A percentile compares a stretch with the other conserved stretches of the same genome.
These are phyloP conservation scores for Epichloe bromicola DNA, from an alignment of 2,329 filamentous ascomycete genomes.

Conservation along the genomic window DNA sequence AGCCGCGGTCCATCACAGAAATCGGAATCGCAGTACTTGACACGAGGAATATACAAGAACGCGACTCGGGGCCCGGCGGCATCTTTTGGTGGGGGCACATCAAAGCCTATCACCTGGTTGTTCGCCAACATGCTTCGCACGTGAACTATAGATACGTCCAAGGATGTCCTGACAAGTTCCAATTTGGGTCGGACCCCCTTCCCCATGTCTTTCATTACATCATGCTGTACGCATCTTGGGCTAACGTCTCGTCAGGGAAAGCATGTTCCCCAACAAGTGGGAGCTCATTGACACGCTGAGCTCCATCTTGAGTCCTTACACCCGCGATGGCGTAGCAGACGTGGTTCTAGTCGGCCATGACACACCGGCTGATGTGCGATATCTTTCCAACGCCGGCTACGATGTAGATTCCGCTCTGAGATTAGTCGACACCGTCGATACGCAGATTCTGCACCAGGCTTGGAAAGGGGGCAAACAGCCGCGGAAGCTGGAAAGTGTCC, in stretches of 20 bases:
- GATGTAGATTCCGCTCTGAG: conserved; percentile 37
- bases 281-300: conserved; percentile 24
- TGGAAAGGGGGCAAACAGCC: conserved; percentile 40
- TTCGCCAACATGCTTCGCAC: conserved; percentile 53
- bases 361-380: conserved; percentile 51
- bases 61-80: conserved; percentile 49
- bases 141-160: conserved; percentile 55
- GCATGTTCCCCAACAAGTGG: conserved; percentile 24
- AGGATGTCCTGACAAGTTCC: conserved; percentile 62
- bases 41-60: conserved; percentile 38
- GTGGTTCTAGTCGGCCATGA: conserved; percentile 75
- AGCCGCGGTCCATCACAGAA: conserved; percentile 61
- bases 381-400: conserved; percentile 53
- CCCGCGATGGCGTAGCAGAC: conserved; percentile 24
- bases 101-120: conserved; percentile 60
- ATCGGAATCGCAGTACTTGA: conserved; percentile 76
- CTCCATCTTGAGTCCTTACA: conserved; percentile 21
- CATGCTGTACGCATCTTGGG: not conserved
- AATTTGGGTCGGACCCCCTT: conserved; percentile 53
- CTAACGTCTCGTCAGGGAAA: conserved; percentile 20
- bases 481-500: conserved; percentile 45
- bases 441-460: conserved; percentile 54
- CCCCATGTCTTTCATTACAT: not conserved
- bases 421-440: conserved; percentile 58
- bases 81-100: conserved; percentile 56